Conservation (phyloP, 345 rosid genomes). For the Jatropha curcas region DNA sequence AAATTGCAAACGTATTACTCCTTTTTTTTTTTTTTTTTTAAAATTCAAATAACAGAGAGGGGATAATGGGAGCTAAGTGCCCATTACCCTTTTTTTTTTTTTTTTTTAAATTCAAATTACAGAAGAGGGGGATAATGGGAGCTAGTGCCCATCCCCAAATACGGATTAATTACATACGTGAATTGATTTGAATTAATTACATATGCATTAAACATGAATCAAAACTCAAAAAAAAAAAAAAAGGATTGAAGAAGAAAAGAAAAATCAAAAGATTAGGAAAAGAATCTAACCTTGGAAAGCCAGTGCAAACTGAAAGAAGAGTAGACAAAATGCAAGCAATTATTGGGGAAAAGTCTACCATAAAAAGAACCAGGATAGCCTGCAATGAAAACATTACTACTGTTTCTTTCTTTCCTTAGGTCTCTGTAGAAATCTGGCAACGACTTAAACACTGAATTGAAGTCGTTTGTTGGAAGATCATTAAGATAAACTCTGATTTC, state of each 20-base stretch:
- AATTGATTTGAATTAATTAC: no score
- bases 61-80: no score
- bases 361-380: slow-evolving; percentile 87
- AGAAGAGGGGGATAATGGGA: no score
- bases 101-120: no score
- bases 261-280: not conserved
- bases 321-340: slow-evolving; percentile 64
- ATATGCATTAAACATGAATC: no score
- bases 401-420: slow-evolving; percentile 34
- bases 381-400: slow-evolving; percentile 51
- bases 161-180: no score
- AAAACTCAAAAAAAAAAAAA: no score
- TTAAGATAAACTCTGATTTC: slow-evolving; percentile 54
- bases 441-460: slow-evolving; percentile 57
- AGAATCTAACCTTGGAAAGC: slow-evolving; percentile 71
- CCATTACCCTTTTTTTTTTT: no score
- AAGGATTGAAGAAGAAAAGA: not conserved
- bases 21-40: no score
- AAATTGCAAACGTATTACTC: no score
- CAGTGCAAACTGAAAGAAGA: slow-evolving; percentile 85
- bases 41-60: no score
- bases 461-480: slow-evolving; percentile 66
- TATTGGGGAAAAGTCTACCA: slow-evolving; percentile 70
- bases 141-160: no score
- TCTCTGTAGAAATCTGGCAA: slow-evolving; percentile 52